Conservation (phyloP, 1,284 basidiomycete species). For the Tylopilus sp. region DNA sequence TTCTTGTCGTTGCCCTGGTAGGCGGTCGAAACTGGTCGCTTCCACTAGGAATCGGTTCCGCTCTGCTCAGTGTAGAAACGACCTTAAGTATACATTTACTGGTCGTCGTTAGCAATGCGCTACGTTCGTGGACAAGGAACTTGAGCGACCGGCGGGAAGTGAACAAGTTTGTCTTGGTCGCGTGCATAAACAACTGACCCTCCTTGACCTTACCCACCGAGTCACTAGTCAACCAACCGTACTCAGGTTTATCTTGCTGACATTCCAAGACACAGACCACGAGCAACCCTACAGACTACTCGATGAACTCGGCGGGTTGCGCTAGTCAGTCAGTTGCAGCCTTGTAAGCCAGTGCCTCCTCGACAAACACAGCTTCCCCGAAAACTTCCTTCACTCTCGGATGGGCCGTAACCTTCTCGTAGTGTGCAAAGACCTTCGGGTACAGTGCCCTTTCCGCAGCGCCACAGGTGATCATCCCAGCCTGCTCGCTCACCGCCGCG, state of each 20-base stretch:
- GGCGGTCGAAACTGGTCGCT: background rate
- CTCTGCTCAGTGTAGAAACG: background rate
- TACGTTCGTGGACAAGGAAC: background rate
- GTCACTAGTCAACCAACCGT: too few species aligned
- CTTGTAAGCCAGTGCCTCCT: conserved; percentile 17
- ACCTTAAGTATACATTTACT: conserved; percentile 1
- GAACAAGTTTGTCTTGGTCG: background rate
- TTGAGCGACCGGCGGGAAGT: background rate
- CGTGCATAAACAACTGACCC: conserved; percentile 12
- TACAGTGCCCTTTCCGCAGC: conserved; percentile 40
- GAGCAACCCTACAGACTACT: background rate
- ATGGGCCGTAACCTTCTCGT: conserved; percentile 48
- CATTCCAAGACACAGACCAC: background rate
- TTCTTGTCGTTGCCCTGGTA: background rate
- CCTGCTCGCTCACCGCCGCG: conserved; percentile 39
- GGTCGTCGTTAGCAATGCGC: background rate
- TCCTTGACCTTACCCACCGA: too few species aligned
- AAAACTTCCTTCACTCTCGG: conserved; percentile 42
- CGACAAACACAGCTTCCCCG: conserved; percentile 31
- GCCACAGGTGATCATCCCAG: conserved; percentile 38
- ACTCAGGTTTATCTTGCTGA: background rate
- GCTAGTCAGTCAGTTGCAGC: conserved; percentile 1
- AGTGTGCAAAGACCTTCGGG: conserved; percentile 53
- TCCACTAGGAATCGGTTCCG: background rate
- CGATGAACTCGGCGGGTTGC: too few species aligned